Evolutionary conservation across 768 basidiomycete genomes (phyloP).

Genomic region (Macrolepiota dolichaula): DNA sequence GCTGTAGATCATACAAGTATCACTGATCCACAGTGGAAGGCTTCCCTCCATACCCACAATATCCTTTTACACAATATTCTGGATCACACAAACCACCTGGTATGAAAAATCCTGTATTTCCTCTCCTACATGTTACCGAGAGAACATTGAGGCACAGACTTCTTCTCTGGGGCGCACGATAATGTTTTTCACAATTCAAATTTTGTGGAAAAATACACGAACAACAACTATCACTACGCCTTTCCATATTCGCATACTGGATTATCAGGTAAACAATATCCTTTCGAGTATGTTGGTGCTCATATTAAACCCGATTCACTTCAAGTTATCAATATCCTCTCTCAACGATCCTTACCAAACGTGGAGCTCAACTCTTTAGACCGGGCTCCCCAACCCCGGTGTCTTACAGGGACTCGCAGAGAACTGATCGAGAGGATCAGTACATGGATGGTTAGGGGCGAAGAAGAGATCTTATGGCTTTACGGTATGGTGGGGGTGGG

Average conservation of each 20-base stretch:
- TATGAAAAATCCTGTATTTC: too few relatives aligned
- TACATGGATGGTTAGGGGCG: neutral
- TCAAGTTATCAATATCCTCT: neutral
- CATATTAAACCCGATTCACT: neutral
- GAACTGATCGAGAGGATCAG: neutral
- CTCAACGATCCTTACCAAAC: neutral
- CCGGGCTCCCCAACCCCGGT: conserved; percentile 3
- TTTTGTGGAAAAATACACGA: neutral
- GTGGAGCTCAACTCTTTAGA: neutral
- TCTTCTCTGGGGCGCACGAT: neutral
- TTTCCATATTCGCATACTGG: conserved; percentile 4
- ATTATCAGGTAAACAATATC: neutral
- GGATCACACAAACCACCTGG: too few relatives aligned
- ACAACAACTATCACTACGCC: conserved; percentile 10
- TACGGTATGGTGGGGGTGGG: conserved; percentile 9
- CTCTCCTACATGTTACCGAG: too few relatives aligned
- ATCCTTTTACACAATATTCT: too few relatives aligned
- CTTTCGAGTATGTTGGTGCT: neutral
- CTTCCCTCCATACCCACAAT: too few relatives aligned
- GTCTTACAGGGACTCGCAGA: conserved; percentile 7
- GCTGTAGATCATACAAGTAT: too few relatives aligned
- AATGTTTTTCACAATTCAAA: neutral
- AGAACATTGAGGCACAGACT: neutral
- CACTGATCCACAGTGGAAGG: too few relatives aligned
- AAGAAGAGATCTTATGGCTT: neutral